Conservation (phyloP, 1,284 basidiomycete genomes). For the Jaminaea rosea region DNA sequence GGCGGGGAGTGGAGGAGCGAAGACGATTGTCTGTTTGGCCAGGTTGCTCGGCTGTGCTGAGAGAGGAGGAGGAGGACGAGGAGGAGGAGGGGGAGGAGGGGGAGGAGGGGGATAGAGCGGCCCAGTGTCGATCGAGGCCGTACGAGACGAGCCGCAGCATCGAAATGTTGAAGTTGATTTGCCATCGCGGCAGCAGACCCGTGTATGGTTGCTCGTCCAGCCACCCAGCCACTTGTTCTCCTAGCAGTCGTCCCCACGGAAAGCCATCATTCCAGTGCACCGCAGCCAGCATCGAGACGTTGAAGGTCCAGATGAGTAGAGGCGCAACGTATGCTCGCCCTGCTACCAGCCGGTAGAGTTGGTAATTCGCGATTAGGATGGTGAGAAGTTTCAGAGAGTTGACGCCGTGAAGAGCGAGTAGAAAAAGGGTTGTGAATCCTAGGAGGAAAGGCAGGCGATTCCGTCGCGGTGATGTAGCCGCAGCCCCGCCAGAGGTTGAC, state of each 20-base stretch:
- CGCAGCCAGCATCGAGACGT: slow-evolving; percentile 63
- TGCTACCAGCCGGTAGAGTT: slow-evolving; percentile 49
- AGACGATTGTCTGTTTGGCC: background rate
- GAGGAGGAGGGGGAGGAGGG: too few species aligned
- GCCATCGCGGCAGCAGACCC: slow-evolving; percentile 77
- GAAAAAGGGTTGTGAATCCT: slow-evolving; percentile 59
- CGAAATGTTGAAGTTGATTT: slow-evolving; percentile 90
- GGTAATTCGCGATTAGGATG: slow-evolving; percentile 66
- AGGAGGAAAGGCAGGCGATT: slow-evolving; percentile 47
- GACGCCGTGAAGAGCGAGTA: slow-evolving; percentile 75
- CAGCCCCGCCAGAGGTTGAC: background rate
- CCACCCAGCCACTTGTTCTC: slow-evolving; percentile 55
- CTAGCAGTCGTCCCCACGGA: slow-evolving; percentile 56
- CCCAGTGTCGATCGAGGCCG: slow-evolving; percentile 83
- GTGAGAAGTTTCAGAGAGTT: slow-evolving; percentile 68
- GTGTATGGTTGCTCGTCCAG: slow-evolving; percentile 64
- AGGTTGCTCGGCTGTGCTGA: background rate
- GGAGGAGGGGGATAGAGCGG: slow-evolving; percentile 7
- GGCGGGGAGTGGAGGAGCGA: background rate
- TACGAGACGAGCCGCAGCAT: slow-evolving; percentile 90
- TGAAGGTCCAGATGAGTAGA: slow-evolving; percentile 65
- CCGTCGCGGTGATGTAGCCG: background rate
- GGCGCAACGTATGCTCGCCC: slow-evolving; percentile 48
- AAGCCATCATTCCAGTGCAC: slow-evolving; percentile 76
- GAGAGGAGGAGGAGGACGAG: too few species aligned